These are phyloP conservation scores for Didymella pomorum DNA, from an alignment of 2,329 filamentous ascomycete species.

Conservation along the genomic window DNA sequence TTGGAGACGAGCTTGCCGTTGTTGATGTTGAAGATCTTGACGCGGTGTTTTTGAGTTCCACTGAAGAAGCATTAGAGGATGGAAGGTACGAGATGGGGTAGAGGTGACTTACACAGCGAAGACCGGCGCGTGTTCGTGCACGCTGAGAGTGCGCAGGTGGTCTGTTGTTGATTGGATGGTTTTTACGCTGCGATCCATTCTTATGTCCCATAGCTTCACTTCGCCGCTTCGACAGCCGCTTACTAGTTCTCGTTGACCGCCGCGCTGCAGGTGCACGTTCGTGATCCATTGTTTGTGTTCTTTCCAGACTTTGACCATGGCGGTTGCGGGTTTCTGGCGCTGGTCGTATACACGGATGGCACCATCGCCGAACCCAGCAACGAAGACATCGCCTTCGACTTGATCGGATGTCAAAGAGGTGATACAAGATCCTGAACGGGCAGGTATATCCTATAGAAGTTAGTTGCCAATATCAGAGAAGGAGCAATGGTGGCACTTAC, in stretches of 20 bases:
- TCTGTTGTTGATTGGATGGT: conserved; percentile 78
- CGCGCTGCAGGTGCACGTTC: conserved; percentile 95
- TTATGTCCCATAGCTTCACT: conserved; percentile 94
- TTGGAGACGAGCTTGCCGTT: conserved; percentile 80
- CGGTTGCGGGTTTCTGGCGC: conserved; percentile 80
- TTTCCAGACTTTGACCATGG: conserved; percentile 97
- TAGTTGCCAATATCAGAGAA: conserved; percentile 8
- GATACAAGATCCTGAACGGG: conserved; percentile 92
- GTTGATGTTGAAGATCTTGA: conserved; percentile 88
- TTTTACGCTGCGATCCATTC: conserved; percentile 79
- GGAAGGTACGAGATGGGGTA: too few relatives aligned
- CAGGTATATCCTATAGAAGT: conserved; percentile 77
- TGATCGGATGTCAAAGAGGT: conserved; percentile 96
- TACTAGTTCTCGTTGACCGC: conserved; percentile 88
- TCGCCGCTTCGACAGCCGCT: conserved; percentile 92
- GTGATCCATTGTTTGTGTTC: conserved; percentile 96
- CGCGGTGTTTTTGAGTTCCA: conserved; percentile 84
- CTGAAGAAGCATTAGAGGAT: conserved; percentile 56
- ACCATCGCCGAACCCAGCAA: conserved; percentile 95
- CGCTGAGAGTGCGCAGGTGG: conserved; percentile 83
- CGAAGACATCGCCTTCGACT: conserved; percentile 95
- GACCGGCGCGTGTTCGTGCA: conserved; percentile 95
- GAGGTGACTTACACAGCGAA: conserved; percentile 67
- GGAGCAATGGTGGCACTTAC: conserved; percentile 50
- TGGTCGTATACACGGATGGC: conserved; percentile 95